Evolutionary conservation across 106 monocot genomes (phyloP).

Genomic region (Acorus gramineus): DNA sequence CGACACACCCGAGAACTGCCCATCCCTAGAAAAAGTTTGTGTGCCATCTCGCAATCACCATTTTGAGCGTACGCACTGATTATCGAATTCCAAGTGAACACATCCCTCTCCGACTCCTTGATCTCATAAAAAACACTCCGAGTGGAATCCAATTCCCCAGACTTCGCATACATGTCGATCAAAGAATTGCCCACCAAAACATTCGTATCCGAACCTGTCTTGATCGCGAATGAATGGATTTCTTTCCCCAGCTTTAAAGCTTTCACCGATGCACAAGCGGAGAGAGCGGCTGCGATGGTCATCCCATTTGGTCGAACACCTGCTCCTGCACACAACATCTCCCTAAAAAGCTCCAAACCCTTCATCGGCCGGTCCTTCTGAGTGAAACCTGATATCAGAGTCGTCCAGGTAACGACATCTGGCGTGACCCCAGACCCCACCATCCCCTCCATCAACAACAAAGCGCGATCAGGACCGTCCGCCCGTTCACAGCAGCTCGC

Average conservation of each 20-base stretch:
- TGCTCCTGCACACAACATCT: constrained; percentile 44
- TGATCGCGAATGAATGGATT: constrained; percentile 53
- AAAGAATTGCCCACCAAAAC: constrained; percentile 60
- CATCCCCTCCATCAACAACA: constrained; percentile 68
- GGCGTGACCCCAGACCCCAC: constrained; percentile 29
- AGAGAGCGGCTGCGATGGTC: constrained; percentile 55
- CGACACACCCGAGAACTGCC: constrained; percentile 36
- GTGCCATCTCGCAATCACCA: constrained; percentile 71
- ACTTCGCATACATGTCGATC: constrained; percentile 85
- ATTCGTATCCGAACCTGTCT: constrained; percentile 20
- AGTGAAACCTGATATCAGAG: constrained; percentile 69
- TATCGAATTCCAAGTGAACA: constrained; percentile 91
- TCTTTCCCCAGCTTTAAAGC: constrained; percentile 37
- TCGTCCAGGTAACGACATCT: constrained; percentile 86
- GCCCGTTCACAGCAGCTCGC: constrained; percentile 34
- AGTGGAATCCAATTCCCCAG: constrained; percentile 51
- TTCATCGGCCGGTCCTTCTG: constrained; percentile 39
- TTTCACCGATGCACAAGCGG: constrained; percentile 68
- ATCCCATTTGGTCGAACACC: constrained; percentile 48
- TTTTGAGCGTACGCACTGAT: constrained; percentile 64
- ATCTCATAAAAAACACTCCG: constrained; percentile 36
- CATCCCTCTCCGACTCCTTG: constrained; percentile 34
- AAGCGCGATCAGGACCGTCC: constrained; percentile 37
- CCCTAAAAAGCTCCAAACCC: constrained; percentile 48
- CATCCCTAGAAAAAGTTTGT: constrained; percentile 75